Percentiles rank a stretch among this genome's conserved stretches.
phyloP scores from a whole-genome alignment of 805 yeast genomes.

The Candida argentea region DNA sequence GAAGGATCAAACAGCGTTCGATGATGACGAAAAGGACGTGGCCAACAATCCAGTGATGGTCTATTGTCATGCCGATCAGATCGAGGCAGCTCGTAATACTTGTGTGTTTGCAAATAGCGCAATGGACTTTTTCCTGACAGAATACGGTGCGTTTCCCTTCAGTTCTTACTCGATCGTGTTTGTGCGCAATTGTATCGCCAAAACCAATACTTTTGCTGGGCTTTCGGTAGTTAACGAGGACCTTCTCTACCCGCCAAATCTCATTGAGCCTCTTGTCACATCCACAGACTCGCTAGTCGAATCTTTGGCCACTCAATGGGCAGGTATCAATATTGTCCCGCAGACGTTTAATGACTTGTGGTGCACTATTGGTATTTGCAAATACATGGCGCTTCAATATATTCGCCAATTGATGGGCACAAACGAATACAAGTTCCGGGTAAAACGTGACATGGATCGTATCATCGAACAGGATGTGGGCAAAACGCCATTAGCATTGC shows the following conservation, averaged over 20 bases:
- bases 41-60: slow-evolving; percentile 35
- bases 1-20: slow-evolving; percentile 13
- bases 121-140: slow-evolving; percentile 72
- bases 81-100: slow-evolving; percentile 52
- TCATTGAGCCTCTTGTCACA: slow-evolving; percentile 69
- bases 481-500: slow-evolving; percentile 71
- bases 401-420: slow-evolving; percentile 64
- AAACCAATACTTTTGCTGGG: slow-evolving; percentile 62
- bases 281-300: slow-evolving; percentile 60
- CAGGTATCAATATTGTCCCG: slow-evolving; percentile 86
- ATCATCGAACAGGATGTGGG: slow-evolving; percentile 70
- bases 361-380: slow-evolving; percentile 80
- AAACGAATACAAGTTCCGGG: slow-evolving; percentile 68
- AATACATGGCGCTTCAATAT: slow-evolving; percentile 72
- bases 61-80: slow-evolving; percentile 53
- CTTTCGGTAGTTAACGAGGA: slow-evolving; percentile 50
- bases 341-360: slow-evolving; percentile 70
- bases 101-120: slow-evolving; percentile 71
- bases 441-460: slow-evolving; percentile 53
- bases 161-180: slow-evolving; percentile 71
- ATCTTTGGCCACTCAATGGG: slow-evolving; percentile 82
- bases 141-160: slow-evolving; percentile 90
- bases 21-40: slow-evolving; percentile 20
- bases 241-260: slow-evolving; percentile 58
- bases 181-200: slow-evolving; percentile 43